Base-by-base conservation (phyloP, 2,329 filamentous ascomycete species). In the Lasiodiplodia hormozganensis region DNA sequence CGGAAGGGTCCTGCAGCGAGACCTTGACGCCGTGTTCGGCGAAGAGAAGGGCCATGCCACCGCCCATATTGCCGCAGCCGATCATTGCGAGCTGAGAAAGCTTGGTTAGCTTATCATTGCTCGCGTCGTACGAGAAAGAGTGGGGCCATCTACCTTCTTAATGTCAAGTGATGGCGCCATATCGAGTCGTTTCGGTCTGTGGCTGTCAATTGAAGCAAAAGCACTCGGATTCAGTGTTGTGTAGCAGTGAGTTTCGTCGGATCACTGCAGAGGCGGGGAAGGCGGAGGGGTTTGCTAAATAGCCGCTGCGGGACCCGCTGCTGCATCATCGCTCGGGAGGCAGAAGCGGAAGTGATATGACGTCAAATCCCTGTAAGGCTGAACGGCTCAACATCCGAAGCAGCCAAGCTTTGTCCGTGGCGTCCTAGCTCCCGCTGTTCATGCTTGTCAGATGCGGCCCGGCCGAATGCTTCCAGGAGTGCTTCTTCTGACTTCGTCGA, bases 61-160 rank as follows among this genome's bases (percentile, higher is more conserved):
- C 84, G n/a, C 87, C 88, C 85, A 89, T 90, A 72, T 82, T 85
- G 4, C 87, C 87, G 21, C 83, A 85, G 25, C 86, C 86, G 49
- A 88, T 83, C 79, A 88, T 85, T 62, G 85, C 86, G 70, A 89
- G 77, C 82, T 86, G 60, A 21, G 18, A 36, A 31, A 7, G 47
- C 21, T n/a, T 31, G 21, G 49, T 65, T 2, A 65, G 47, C 49
- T 54, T n/a, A 31, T 38, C 21, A n/a, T 12, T 40, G 28, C 7
- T 23, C 28, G 21, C 54, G 54, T 57, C 12, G 53, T 8, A 10
- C 54, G 18, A 52, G 31, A n/a, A 21, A 14, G 3, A 21, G 49
- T 23, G 6, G 31, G 16, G 54, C 3, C 31, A 6, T 18, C 18
- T n/a, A 62, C 66, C 66, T 68, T 68, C 49, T 62, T 68, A 16